phyloP scores from a whole-genome alignment of 306 rosid species.

The Comarum palustre region DNA sequence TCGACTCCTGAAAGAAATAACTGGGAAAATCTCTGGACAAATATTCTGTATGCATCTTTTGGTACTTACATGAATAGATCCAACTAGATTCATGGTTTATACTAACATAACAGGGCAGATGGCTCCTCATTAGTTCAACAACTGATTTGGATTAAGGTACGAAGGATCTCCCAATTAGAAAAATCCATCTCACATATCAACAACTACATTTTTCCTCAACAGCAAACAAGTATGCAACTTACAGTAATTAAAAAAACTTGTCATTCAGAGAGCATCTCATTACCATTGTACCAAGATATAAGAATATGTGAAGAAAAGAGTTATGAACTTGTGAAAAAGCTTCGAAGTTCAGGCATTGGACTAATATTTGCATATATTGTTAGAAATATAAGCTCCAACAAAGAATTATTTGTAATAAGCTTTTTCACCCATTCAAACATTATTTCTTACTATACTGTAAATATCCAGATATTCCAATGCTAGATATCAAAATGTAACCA shows the following conservation, averaged over 20 bases:
- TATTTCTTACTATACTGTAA: too few species aligned
- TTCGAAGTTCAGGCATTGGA: constrained; percentile 3
- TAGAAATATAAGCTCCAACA: constrained; percentile 13
- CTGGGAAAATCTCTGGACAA: not conserved
- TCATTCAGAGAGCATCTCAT: not conserved
- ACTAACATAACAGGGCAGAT: not conserved
- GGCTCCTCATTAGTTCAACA: not conserved
- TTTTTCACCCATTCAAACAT: constrained; percentile 10
- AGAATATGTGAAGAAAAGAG: constrained; percentile 1
- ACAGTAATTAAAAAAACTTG: not conserved
- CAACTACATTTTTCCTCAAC: not conserved
- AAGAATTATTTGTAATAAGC: not conserved
- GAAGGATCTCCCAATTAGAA: not conserved
- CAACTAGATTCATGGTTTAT: not conserved
- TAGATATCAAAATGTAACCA: constrained; percentile 14
- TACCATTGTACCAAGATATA: not conserved
- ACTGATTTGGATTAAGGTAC: not conserved
- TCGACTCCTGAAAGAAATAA: not conserved
- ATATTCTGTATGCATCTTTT: not conserved
- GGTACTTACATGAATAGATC: not conserved
- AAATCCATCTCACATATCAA: not conserved
- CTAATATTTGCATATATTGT: not conserved
- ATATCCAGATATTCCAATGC: constrained; percentile 15
- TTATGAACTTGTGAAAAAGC: not conserved
- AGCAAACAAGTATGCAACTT: not conserved